Evolutionary conservation across 805 yeast species (phyloP).

Genomic region (Komagataella populi): DNA sequence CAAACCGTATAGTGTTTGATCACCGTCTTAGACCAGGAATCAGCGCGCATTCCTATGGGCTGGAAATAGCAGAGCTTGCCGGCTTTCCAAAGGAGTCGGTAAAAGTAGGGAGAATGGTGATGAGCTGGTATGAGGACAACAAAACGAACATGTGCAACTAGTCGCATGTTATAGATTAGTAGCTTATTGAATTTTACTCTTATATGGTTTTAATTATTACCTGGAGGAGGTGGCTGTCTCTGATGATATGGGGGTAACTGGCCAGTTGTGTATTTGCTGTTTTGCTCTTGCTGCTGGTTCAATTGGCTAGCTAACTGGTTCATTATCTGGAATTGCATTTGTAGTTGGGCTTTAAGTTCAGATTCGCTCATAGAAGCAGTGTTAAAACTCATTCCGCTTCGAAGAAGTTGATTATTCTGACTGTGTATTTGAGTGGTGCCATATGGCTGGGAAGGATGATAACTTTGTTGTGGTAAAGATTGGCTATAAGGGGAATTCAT

Average conservation of each 20-base stretch:
- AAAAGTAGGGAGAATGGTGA: constrained; percentile 28
- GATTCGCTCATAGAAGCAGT: constrained; percentile 4
- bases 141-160: no score
- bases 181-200: constrained; percentile 1
- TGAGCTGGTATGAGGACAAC: not conserved
- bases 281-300: constrained; percentile 6
- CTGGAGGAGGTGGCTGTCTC: constrained; percentile 1
- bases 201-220: not conserved
- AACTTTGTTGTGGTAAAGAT: not conserved
- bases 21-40: constrained; percentile 54
- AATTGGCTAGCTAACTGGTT: constrained; percentile 9
- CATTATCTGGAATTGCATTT: not conserved
- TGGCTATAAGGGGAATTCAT: not conserved
- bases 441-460: not conserved
- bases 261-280: constrained; percentile 3
- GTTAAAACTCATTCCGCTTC: not conserved
- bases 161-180: no score
- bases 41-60: constrained; percentile 63
- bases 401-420: constrained; percentile 1
- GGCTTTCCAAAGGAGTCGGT: constrained; percentile 61
- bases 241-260: constrained; percentile 1
- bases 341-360: not conserved
- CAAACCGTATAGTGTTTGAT: constrained; percentile 27
- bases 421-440: not conserved
- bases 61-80: constrained; percentile 64